Percentiles rank a stretch among this genome's conserved stretches.
phyloP scores from a whole-genome alignment of 805 yeast species.

The Sporopachydermia quercuum region DNA sequence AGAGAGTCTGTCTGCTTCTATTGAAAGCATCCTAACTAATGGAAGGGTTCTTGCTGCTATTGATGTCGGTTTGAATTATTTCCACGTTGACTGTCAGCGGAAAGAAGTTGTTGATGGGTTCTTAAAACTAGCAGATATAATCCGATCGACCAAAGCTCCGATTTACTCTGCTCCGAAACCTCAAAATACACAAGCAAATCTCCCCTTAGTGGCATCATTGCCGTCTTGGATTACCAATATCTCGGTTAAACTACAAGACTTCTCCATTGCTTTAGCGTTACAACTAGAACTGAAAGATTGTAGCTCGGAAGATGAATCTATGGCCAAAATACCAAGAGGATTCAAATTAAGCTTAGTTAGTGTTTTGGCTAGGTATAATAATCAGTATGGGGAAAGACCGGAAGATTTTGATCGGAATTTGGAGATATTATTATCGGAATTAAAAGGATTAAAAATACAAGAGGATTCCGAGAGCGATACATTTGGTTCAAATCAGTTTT shows the following conservation, averaged over 20 bases:
- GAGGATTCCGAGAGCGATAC: neutral
- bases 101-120: constrained; percentile 18
- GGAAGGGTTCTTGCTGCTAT: constrained; percentile 12
- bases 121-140: neutral
- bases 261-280: neutral
- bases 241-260: neutral
- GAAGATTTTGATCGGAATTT: neutral
- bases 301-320: neutral
- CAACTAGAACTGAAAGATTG: neutral
- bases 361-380: neutral
- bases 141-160: constrained; percentile 1
- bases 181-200: no score
- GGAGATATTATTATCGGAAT: neutral
- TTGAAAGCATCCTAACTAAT: constrained; percentile 6
- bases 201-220: neutral
- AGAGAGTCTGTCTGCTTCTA: constrained; percentile 8
- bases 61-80: constrained; percentile 11
- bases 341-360: neutral
- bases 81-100: constrained; percentile 15
- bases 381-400: neutral
- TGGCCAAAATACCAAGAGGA: neutral
- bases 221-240: neutral
- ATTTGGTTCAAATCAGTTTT: neutral
- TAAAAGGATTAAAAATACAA: neutral
- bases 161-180: neutral